Evolutionary conservation across 2,329 filamentous ascomycete species (phyloP).

Genomic region (Trichoderma afroharzianum): DNA sequence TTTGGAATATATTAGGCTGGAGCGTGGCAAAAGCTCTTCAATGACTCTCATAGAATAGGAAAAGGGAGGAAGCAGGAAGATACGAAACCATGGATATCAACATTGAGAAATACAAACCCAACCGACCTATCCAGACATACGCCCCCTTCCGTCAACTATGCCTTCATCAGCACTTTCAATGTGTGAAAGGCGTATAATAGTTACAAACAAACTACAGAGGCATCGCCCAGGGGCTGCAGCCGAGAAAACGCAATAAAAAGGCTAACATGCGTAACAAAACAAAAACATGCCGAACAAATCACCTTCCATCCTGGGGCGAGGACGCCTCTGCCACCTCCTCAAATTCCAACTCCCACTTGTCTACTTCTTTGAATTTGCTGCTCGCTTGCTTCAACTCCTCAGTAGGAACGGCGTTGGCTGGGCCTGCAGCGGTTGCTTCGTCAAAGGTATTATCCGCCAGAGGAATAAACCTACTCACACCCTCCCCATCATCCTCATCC

Average conservation of each 20-base stretch:
- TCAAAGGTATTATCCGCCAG: conserved; percentile 46
- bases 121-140: not conserved
- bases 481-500: conserved; percentile 34
- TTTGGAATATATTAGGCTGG: not conserved
- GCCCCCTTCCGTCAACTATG: not conserved
- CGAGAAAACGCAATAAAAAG: not conserved
- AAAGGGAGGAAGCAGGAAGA: not conserved
- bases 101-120: not conserved
- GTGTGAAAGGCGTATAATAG: not conserved
- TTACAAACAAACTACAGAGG: not conserved
- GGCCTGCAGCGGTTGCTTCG: conserved; percentile 28
- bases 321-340: conserved; percentile 59
- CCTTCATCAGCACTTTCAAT: not conserved
- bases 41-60: not conserved
- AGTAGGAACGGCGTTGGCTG: conserved; percentile 38
- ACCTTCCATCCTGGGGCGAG: conserved; percentile 51
- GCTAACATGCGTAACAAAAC: not conserved
- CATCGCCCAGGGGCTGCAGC: not conserved
- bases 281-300: not conserved
- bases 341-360: conserved; percentile 65
- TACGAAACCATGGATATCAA: conserved; percentile 15
- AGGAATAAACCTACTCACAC: conserved; percentile 40
- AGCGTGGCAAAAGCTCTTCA: not conserved
- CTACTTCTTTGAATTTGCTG: conserved; percentile 65
- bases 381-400: conserved; percentile 57